Base-by-base conservation (phyloP, 78 protist species). In the Dictyostelium firmibasis region DNA sequence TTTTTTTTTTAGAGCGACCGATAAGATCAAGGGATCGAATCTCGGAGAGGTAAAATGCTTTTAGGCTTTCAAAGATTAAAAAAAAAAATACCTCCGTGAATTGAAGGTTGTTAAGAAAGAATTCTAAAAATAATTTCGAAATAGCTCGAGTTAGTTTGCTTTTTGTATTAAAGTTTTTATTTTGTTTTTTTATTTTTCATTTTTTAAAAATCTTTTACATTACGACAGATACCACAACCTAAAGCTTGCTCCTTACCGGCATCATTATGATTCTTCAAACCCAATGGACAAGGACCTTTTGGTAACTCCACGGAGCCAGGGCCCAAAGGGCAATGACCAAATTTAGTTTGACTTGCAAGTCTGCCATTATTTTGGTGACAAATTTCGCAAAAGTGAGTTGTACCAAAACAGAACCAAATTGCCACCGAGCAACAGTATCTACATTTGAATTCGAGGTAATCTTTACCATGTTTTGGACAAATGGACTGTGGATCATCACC, bases 381-480 rank as follows among this genome's bases (percentile, higher is more conserved):
- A 5, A 25, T 9, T 8, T 86, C 82, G 81, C 96, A 94, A 31
- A 94, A 94, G 31, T 81, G 93, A 64, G 93, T 91, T 16, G 92
- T 75, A n/a, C 96, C 96, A 31, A 91, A 91, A 43, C 91, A 91
- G 67, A 20, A 86, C 96, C 96, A 92, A 44, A 84, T 70, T 1
- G 96, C 91, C 38, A 84, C 86, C 2, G 84, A 75, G 31, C 96
- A 92, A 62, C 96, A 92, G 29, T 67, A 92, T 35, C 91, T 41
- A 53, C 96, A 92, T 60, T 92, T 92, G 79, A 79, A 92, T 70
- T 92, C 96, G 1, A 92, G 70, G 36, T 84, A 92, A 36, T 92
- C 96, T 79, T 82, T 84, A 29, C 96, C 96, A 50, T 92, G 96
- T 81, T 81, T 82, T 18, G 91, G 91, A 84, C 96, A 92, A 27